Evolutionary conservation across 2,329 filamentous ascomycete species (phyloP).

Genomic region (Colletotrichum noveboracense): DNA sequence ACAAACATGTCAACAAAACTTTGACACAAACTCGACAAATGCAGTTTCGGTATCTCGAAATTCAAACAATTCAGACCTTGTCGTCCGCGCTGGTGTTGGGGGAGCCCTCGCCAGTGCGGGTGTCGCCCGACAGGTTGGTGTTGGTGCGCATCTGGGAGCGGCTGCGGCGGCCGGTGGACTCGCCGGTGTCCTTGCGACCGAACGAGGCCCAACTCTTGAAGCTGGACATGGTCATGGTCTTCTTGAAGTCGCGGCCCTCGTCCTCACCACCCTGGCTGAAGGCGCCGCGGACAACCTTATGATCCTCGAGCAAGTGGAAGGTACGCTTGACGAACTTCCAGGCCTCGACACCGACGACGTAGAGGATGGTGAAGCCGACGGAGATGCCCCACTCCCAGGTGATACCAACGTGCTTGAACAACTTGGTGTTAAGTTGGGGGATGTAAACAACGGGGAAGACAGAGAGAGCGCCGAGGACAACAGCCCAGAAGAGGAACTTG

Average conservation of each 20-base stretch:
- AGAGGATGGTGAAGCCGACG: slow-evolving; percentile 66
- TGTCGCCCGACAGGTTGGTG: slow-evolving; percentile 22
- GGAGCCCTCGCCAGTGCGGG: slow-evolving; percentile 14
- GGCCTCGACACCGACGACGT: slow-evolving; percentile 69
- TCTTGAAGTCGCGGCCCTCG: slow-evolving; percentile 42
- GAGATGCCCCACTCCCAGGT: slow-evolving; percentile 79
- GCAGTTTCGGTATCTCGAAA: neutral
- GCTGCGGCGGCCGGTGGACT: slow-evolving; percentile 29
- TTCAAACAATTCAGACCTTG: slow-evolving; percentile 3
- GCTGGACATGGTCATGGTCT: slow-evolving; percentile 57
- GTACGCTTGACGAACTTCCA: slow-evolving; percentile 75
- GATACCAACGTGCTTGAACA: slow-evolving; percentile 76
- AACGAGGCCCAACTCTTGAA: slow-evolving; percentile 53
- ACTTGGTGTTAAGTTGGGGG: slow-evolving; percentile 69
- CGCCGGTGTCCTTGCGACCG: slow-evolving; percentile 45
- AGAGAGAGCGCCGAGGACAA: slow-evolving; percentile 63
- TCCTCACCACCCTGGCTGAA: slow-evolving; percentile 60
- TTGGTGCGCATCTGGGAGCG: slow-evolving; percentile 16
- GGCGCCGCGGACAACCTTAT: slow-evolving; percentile 51
- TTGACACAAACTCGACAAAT: neutral
- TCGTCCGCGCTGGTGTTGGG: slow-evolving; percentile 11
- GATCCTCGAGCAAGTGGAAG: slow-evolving; percentile 57
- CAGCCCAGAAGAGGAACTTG: slow-evolving; percentile 73
- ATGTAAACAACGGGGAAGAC: slow-evolving; percentile 77
- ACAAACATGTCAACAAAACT: neutral